Conservation (phyloP, 257 asterid species). For the Salvia rosmarinus region DNA sequence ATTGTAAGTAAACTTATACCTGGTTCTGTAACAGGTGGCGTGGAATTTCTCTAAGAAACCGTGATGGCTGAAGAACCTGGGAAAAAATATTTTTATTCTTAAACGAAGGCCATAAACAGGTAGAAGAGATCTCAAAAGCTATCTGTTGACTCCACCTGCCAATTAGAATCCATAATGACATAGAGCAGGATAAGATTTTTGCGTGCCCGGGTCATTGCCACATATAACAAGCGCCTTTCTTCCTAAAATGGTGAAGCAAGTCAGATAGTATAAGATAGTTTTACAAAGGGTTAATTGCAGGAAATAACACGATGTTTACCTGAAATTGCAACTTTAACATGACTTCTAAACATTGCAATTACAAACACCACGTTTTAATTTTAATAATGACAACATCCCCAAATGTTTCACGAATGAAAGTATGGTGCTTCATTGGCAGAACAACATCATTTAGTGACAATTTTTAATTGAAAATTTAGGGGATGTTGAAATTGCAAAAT, state of each 20-base stretch:
- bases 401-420: too few species aligned
- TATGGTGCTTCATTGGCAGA: too few species aligned
- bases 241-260: slow-evolving; percentile 57
- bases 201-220: slow-evolving; percentile 96
- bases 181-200: slow-evolving; percentile 75
- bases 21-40: slow-evolving; percentile 65
- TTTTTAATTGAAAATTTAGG: too few species aligned
- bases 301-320: too few species aligned
- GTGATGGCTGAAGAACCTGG: slow-evolving; percentile 95
- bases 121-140: slow-evolving; percentile 29
- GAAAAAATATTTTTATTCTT: slow-evolving; percentile 36
- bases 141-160: slow-evolving; percentile 67
- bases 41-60: slow-evolving; percentile 94
- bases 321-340: too few species aligned
- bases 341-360: too few species aligned
- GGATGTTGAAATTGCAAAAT: too few species aligned
- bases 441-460: too few species aligned
- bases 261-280: slow-evolving; percentile 28
- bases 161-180: slow-evolving; percentile 79
- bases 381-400: too few species aligned
- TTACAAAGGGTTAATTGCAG: neutral
- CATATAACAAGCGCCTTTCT: slow-evolving; percentile 91
- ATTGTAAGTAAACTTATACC: slow-evolving; percentile 45
- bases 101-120: slow-evolving; percentile 31
- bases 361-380: too few species aligned